phyloP scores from a whole-genome alignment of 129 eudicot genomes.

The Helichrysum umbraculigerum region DNA sequence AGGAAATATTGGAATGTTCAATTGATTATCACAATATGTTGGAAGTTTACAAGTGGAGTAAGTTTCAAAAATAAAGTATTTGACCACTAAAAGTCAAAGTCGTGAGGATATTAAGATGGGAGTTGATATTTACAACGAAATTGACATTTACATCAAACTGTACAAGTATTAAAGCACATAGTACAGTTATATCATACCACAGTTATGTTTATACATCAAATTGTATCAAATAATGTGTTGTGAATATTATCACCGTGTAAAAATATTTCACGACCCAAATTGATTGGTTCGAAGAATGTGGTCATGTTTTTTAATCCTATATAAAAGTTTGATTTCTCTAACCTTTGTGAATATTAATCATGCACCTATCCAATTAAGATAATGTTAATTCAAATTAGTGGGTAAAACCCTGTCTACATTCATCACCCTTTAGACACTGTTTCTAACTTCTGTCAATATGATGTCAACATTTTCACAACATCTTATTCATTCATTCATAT shows the following conservation, averaged over 20 bases:
- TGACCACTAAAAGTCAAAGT: background rate
- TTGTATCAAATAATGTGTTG: no score
- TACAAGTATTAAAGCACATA: no score
- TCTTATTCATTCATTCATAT: background rate
- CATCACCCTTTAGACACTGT: background rate
- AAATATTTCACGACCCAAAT: background rate
- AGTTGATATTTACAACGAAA: no score
- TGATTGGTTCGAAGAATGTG: background rate
- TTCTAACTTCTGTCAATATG: background rate
- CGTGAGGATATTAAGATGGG: background rate
- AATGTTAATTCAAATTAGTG: background rate
- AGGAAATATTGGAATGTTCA: background rate
- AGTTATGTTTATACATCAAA: no score
- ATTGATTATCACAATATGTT: background rate
- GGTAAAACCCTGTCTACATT: background rate
- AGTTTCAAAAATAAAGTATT: background rate
- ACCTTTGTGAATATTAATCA: no score
- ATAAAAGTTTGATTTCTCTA: no score
- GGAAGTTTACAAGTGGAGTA: background rate
- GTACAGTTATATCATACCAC: no score
- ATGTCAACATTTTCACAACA: conserved; percentile 13
- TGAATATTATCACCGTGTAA: no score
- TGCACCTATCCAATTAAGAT: no score
- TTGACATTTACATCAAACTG: no score
- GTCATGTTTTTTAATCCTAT: no score